Percentiles rank a stretch among this genome's conserved stretches.
phyloP scores from a whole-genome alignment of 345 rosid genomes.

The Rhodamnia argentea region DNA sequence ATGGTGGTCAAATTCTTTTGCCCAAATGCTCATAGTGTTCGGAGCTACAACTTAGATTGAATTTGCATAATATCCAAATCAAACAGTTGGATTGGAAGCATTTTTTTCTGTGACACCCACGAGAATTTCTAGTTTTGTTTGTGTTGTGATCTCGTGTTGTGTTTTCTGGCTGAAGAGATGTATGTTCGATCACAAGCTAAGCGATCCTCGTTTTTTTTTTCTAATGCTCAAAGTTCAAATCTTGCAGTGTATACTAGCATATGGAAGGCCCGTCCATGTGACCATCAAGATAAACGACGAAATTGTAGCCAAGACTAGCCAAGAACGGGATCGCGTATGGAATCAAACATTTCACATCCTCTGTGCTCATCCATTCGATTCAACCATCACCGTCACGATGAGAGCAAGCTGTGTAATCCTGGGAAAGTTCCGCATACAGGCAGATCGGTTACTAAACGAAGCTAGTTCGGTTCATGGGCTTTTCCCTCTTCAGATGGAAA shows the following conservation, averaged over 20 bases:
- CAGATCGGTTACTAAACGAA: slow-evolving; percentile 32
- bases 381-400: slow-evolving; percentile 54
- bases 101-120: not conserved
- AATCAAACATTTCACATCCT: slow-evolving; percentile 78
- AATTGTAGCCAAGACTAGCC: slow-evolving; percentile 61
- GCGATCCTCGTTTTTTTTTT: not conserved
- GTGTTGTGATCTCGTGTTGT: not conserved
- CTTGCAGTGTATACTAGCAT: slow-evolving; percentile 37
- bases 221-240: not conserved
- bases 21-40: not conserved
- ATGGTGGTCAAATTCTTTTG: not conserved
- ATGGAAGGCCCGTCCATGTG: slow-evolving; percentile 56
- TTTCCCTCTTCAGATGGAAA: slow-evolving; percentile 45
- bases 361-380: slow-evolving; percentile 60
- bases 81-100: not conserved
- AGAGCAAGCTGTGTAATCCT: slow-evolving; percentile 58
- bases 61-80: not conserved
- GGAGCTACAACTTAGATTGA: not conserved
- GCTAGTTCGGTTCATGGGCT: slow-evolving; percentile 45
- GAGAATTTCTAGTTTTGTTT: not conserved
- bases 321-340: slow-evolving; percentile 62
- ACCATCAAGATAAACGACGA: slow-evolving; percentile 54
- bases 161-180: not conserved
- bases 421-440: slow-evolving; percentile 44
- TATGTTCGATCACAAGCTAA: not conserved